Base-by-base conservation (phyloP, 495 filamentous ascomycete genomes). In the Daldinia loculata region DNA sequence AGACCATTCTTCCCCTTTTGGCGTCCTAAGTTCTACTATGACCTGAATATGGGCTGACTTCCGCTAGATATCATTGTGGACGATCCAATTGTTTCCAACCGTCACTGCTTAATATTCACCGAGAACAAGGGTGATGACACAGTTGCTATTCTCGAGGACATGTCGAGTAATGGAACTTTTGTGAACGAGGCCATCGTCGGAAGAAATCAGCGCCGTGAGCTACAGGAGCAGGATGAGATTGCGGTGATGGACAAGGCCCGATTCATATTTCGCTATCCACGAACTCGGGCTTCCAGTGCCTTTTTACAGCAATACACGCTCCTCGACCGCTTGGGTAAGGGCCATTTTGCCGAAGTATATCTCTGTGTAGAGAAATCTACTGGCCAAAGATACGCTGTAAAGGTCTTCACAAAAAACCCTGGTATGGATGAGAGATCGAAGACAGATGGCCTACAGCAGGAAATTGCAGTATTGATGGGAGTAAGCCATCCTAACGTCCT, bases 121-220 rank as follows among this genome's bases (percentile, higher is more conserved):
- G 96, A 98, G 81, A 92, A 93, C 70, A 91, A 89, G 71, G 89
- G 89, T 36, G 91, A 91, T n/a, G 89, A 91, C 64, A 81, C 88
- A 0, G 82, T 96, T 29, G 96, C 93, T 4, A 84, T 98, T 5
- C 72, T 99, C 12, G 95, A 98, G 76, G 95, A 99, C 78, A 84
- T 98, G 15, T 98, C 96, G 19, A 95, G 89, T 76, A 99, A 99
- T 78, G 95, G 95, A 8, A 99, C 96, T 2, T 98, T 93, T 77
- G 90, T 99, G 58, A 98, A 98, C 74, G 93, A 97, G 70, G 91
- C 91, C 4, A 84, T 96, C 34, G 88, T 99, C 36, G 95, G 95
- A 14, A 90, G 95, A 52, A 99, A 98, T 77, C 92, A 97, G 72
- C 86, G 93, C 53, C 88, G 96, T 38, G 92, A 97, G 75, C 86